Evolutionary conservation across 2,329 filamentous ascomycete genomes (phyloP), one percentile per base, ranked within the genome.

Genomic region (Westerdykella ornata): DNA sequence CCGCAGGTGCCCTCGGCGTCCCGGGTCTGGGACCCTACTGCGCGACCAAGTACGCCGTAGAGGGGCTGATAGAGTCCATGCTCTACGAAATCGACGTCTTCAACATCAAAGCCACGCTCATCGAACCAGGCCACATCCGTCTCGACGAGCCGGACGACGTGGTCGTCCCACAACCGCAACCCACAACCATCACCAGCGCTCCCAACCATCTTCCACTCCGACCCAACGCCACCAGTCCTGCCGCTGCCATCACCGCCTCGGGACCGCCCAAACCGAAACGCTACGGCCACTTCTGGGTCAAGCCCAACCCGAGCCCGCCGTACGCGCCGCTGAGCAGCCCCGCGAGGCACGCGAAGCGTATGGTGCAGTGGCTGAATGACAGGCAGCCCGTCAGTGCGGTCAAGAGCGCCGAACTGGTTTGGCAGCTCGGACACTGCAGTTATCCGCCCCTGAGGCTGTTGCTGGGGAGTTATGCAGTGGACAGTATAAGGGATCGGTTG

Each of bases 41-140:
- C 66, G 92, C 92, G 1, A 95, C 88, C 13, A 98, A 97, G 65
- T 97, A 96, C 67, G 92, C 92, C 0, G 88, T 95, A 3, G 92
- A 98, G 62, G 92, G 90, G 0, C 72, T 98, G 40, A 88, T 97
- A 53, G 92, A 98, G 67, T 89, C 87, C 13, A 90, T 98, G 85
- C 76, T 96, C 13, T 97, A 97, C 67, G 92, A 98, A 63, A 83
- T 94, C 29, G 89, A 96, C 49, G 72, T 74, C 0, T 96, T 94
- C 68, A 90, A 92, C 60, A 85, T 97, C 65, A 95, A 94, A 66
- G 87, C 87, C 0, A 96, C 90, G 2, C 76, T 98, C 5, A 89
- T 97, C 1, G 88, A 96, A 58, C 89, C 90, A 1, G 89, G 89
- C 0, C 78, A 96, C 50, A 85, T 96, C 48, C 77, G 89, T 5